A percentile compares a stretch with the other conserved stretches of the same genome.
phyloP scores from a whole-genome alignment of 345 rosid species.

The Sisymbrium irio region DNA sequence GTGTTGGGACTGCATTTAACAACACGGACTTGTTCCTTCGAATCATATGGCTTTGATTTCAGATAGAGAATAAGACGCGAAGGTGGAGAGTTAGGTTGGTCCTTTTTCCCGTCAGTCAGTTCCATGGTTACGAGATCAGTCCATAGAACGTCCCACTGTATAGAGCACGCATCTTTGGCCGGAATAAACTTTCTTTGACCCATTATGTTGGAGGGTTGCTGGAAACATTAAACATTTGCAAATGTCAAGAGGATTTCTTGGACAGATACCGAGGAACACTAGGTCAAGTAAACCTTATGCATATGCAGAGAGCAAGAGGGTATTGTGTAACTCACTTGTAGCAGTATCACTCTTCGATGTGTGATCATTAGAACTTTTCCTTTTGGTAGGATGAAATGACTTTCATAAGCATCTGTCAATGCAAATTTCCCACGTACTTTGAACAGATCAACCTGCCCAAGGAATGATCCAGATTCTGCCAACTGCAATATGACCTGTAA shows the following conservation, averaged over 20 bases:
- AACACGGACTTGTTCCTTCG: conserved; percentile 64
- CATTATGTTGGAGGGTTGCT: conserved; percentile 88
- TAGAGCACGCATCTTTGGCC: conserved; percentile 88
- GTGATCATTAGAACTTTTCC: conserved; percentile 73
- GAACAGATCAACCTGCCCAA: conserved; percentile 94
- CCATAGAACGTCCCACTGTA: conserved; percentile 88
- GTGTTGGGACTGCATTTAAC: conserved; percentile 75
- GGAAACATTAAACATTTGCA: conserved; percentile 12
- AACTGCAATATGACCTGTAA: conserved; percentile 88
- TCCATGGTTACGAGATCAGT: conserved; percentile 80
- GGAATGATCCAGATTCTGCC: conserved; percentile 90
- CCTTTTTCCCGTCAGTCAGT: conserved; percentile 78
- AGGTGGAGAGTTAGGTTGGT: conserved; percentile 64
- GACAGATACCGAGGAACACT: background rate
- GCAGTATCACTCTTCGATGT: conserved; percentile 74
- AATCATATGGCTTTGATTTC: conserved; percentile 49
- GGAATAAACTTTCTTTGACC: conserved; percentile 90
- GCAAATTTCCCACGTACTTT: conserved; percentile 99
- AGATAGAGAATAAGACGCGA: conserved; percentile 67
- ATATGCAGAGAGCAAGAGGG: conserved; percentile 1
- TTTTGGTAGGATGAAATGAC: conserved; percentile 81
- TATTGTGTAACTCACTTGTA: conserved; percentile 60
- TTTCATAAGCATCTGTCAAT: conserved; percentile 93
- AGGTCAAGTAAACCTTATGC: background rate
- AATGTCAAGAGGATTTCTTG: conserved; percentile 15